Percentiles rank a stretch among this genome's conserved stretches.
Conservation (phyloP, 1,284 basidiomycete genomes). For the Cronartium quercuum region DNA sequence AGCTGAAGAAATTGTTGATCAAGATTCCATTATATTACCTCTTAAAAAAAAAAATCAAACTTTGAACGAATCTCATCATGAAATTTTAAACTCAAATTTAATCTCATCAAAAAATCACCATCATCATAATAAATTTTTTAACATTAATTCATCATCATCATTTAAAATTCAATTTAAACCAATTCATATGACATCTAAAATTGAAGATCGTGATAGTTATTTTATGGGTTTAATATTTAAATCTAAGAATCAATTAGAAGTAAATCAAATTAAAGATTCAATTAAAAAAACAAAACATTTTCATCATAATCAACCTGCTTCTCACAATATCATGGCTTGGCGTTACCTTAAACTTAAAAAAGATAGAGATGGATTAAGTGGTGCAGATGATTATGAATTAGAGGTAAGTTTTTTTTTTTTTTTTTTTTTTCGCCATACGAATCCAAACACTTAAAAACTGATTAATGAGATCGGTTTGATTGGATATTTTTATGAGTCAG, state of each 20-base stretch:
- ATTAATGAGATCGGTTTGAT: not conserved
- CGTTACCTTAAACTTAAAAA: not conserved
- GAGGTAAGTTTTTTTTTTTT: not conserved
- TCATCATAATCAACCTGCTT: not conserved
- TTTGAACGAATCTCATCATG: too few relatives aligned
- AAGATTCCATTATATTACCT: too few relatives aligned
- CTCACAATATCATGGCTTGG: not conserved
- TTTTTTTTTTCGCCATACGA: too few relatives aligned
- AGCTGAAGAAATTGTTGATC: too few relatives aligned
- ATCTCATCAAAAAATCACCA: too few relatives aligned
- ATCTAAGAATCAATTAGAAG: not conserved
- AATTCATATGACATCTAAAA: not conserved
- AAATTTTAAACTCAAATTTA: too few relatives aligned
- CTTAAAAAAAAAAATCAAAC: too few relatives aligned
- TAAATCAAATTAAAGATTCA: not conserved
- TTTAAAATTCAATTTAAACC: not conserved
- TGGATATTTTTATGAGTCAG: not conserved
- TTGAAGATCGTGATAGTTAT: not conserved
- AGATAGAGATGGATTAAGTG: not conserved
- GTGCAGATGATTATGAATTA: not conserved
- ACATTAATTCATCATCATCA: too few relatives aligned
- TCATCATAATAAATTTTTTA: too few relatives aligned
- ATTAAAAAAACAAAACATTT: not conserved
- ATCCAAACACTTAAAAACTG: not conserved
- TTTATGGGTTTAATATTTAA: not conserved